These are phyloP conservation scores for Scenedesmus sp. DNA, from an alignment of 163 green algal genomes.

Conservation along the genomic window DNA sequence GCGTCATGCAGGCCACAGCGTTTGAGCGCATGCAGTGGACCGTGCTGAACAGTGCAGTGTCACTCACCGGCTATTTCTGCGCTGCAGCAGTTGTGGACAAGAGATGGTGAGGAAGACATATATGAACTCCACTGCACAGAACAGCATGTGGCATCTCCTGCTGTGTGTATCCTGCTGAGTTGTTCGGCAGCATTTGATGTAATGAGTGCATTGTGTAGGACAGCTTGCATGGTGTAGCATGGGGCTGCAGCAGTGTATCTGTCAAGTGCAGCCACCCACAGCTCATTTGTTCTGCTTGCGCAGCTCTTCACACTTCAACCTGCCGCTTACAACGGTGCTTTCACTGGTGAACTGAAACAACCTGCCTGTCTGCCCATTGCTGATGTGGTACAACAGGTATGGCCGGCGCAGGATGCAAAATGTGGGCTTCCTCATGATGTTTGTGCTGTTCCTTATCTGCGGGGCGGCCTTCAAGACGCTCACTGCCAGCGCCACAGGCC, in stretches of 20 bases:
- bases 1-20: slow-evolving; percentile 7
- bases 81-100: slow-evolving; percentile 48
- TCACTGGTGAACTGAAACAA: no score
- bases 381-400: neutral
- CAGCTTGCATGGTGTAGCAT: no score
- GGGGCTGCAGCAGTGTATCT: no score
- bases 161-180: no score
- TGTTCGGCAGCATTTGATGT: no score
- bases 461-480: slow-evolving; percentile 37
- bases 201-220: no score
- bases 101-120: slow-evolving; percentile 2
- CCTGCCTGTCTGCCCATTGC: no score
- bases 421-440: slow-evolving; percentile 50
- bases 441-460: slow-evolving; percentile 50
- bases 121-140: neutral
- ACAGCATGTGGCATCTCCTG: no score
- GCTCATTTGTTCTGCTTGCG: no score
- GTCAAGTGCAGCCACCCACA: no score
- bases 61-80: slow-evolving; percentile 42
- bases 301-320: no score
- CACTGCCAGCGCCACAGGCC: neutral
- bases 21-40: slow-evolving; percentile 60
- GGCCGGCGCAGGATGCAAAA: slow-evolving; percentile 47
- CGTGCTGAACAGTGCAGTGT: slow-evolving; percentile 45
- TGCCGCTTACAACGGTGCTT: no score